phyloP scores from a whole-genome alignment of 768 basidiomycete species.

The Lentinula lateritia region DNA sequence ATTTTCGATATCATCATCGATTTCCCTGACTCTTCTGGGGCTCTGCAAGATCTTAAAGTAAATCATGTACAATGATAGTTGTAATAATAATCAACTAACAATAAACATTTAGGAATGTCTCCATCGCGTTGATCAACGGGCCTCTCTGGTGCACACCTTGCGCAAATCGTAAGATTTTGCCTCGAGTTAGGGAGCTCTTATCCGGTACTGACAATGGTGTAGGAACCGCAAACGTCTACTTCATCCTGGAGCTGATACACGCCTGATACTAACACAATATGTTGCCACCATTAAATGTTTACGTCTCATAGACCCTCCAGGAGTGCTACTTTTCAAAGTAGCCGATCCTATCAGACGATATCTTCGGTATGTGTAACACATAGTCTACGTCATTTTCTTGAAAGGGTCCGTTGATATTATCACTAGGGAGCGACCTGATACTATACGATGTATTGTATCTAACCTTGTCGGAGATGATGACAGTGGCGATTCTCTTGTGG shows the following conservation, averaged over 20 bases:
- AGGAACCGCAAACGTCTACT: slow-evolving; percentile 86
- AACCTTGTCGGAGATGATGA: slow-evolving; percentile 85
- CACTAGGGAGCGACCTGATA: slow-evolving; percentile 78
- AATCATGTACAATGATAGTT: neutral
- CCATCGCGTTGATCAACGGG: slow-evolving; percentile 74
- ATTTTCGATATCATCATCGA: slow-evolving; percentile 97
- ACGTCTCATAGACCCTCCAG: slow-evolving; percentile 86
- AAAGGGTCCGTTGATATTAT: slow-evolving; percentile 3
- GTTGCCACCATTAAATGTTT: slow-evolving; percentile 89
- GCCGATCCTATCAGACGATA: slow-evolving; percentile 90
- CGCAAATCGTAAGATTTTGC: slow-evolving; percentile 63
- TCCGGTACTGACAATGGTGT: slow-evolving; percentile 1
- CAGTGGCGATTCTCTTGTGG: slow-evolving; percentile 73
- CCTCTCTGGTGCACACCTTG: slow-evolving; percentile 67
- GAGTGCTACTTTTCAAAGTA: slow-evolving; percentile 89
- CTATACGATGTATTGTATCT: slow-evolving; percentile 89
- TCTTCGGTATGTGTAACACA: slow-evolving; percentile 51
- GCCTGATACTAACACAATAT: slow-evolving; percentile 84
- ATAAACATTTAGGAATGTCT: slow-evolving; percentile 56
- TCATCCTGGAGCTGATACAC: slow-evolving; percentile 94
- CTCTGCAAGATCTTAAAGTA: slow-evolving; percentile 83
- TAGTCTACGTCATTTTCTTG: neutral
- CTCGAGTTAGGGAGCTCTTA: neutral
- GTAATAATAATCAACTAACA: neutral
- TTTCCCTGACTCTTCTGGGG: slow-evolving; percentile 82